Evolutionary conservation across 352 stramenopile genomes (phyloP).

Genomic region (Phytophthora cajani): DNA sequence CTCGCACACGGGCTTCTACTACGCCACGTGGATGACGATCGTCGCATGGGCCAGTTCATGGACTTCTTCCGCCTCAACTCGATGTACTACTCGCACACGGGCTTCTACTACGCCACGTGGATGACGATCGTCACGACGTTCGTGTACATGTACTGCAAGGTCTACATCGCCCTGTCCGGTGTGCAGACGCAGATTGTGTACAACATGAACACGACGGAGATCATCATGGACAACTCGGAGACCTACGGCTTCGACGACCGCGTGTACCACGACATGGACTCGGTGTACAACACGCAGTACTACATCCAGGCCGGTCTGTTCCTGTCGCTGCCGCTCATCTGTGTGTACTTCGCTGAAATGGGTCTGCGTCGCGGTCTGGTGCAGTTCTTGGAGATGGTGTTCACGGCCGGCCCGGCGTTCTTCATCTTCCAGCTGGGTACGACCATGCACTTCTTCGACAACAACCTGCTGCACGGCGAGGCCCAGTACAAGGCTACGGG

Average conservation of each 20-base stretch:
- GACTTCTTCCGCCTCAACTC: conserved; percentile 89
- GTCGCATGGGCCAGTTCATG: conserved; percentile 89
- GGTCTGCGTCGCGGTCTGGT: conserved; percentile 71
- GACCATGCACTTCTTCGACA: conserved; percentile 89
- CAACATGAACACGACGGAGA: conserved; percentile 75
- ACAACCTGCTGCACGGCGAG: conserved; percentile 81
- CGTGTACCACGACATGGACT: conserved; percentile 65
- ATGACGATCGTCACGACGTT: conserved; percentile 91
- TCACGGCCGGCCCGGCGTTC: conserved; percentile 73
- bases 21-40: conserved; percentile 88
- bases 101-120: conserved; percentile 88
- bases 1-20: conserved; percentile 89
- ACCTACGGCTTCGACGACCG: conserved; percentile 62
- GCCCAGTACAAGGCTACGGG: conserved; percentile 85
- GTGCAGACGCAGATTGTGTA: conserved; percentile 77
- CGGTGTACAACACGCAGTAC: conserved; percentile 85
- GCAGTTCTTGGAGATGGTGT: conserved; percentile 82
- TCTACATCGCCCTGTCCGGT: conserved; percentile 79
- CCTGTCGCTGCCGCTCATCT: conserved; percentile 78
- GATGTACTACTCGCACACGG: conserved; percentile 90
- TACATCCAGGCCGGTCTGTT: conserved; percentile 87
- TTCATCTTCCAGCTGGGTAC: conserved; percentile 87
- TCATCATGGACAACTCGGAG: conserved; percentile 70
- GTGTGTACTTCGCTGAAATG: conserved; percentile 84
- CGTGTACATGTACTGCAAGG: conserved; percentile 88